Evolutionary conservation across 805 yeast genomes (phyloP).

Genomic region (Candida ipomoeae): DNA sequence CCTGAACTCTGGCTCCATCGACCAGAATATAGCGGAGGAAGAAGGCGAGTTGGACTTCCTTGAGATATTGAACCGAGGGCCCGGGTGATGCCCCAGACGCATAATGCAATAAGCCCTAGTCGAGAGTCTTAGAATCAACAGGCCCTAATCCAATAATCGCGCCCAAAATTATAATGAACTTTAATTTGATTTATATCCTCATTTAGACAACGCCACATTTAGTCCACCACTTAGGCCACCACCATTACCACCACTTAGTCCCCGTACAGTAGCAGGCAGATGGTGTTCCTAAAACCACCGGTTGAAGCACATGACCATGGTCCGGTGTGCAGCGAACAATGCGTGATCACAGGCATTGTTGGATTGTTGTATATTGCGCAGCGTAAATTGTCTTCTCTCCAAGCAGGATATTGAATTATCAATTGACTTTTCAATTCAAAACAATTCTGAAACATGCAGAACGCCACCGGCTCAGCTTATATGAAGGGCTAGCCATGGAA

Average conservation of each 20-base stretch:
- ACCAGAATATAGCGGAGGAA: slow-evolving; percentile 8
- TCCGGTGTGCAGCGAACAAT: background rate
- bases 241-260: background rate
- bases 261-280: background rate
- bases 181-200: background rate
- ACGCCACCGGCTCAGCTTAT: too few relatives aligned
- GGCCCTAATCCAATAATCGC: background rate
- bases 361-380: background rate
- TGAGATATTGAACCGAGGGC: slow-evolving; percentile 44
- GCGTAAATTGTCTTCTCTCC: background rate
- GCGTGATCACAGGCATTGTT: too few relatives aligned
- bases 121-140: background rate
- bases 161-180: background rate
- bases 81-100: background rate
- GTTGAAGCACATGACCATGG: background rate
- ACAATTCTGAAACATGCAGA: too few relatives aligned
- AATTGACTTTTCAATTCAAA: too few relatives aligned
- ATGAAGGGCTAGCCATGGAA: too few relatives aligned
- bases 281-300: background rate
- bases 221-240: too few relatives aligned
- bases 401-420: too few relatives aligned
- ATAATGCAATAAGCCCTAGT: background rate
- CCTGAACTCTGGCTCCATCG: background rate
- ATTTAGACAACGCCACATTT: background rate
- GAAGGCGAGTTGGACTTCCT: slow-evolving; percentile 41